Evolutionary conservation across 176 grass and related monocot species (phyloP), one percentile per base, ranked within the genome.

Genomic region (Guadua angustifolia): DNA sequence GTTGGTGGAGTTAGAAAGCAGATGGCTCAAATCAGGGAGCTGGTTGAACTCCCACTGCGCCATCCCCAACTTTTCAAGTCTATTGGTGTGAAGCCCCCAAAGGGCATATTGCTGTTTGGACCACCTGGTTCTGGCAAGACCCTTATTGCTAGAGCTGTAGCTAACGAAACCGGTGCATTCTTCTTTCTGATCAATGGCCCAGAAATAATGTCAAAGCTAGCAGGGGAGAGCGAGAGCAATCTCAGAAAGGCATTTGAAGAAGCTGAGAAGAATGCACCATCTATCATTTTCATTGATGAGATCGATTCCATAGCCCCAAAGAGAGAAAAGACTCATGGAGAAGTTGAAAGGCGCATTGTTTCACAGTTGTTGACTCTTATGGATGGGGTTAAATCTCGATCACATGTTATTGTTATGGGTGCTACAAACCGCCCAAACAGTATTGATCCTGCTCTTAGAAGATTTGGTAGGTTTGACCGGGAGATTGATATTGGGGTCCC

Each of bases 401-500:
- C 91, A 2, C 94, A 97, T 87, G 94, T 97, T 69, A 97, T 93
- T 82, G 94, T 97, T 46, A 97, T 97, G 75, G 94, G 91, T 17
- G 94, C 94, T 73, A 97, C 94, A 46, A 97, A 97, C 67, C 84
- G 94, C 7, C 94, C 94, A 22, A 91, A 97, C 75, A 92, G 94
- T 78, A 94, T 97, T 46, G 94, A 97, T 70, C 78, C 94, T 74
- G 94, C 94, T 71, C 90, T 97, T 47, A 89, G 94, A 70, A 87
- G 91, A 36, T 97, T 94, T 75, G 94, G 94, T 43, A 82, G 94
- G 70, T 97, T 97, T 75, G 94, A 94, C 24, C 62, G 94, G 71
- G 94, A 97, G 78, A 97, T 97, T 18, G 94, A 97, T 70, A 94
- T 97, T 51, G 94, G 91, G 26, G 94, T 97, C 12, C 94, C 94